Percentiles rank a stretch among this genome's conserved stretches.
phyloP scores from a whole-genome alignment of 495 filamentous ascomycete species.

The Xylaria grammica region DNA sequence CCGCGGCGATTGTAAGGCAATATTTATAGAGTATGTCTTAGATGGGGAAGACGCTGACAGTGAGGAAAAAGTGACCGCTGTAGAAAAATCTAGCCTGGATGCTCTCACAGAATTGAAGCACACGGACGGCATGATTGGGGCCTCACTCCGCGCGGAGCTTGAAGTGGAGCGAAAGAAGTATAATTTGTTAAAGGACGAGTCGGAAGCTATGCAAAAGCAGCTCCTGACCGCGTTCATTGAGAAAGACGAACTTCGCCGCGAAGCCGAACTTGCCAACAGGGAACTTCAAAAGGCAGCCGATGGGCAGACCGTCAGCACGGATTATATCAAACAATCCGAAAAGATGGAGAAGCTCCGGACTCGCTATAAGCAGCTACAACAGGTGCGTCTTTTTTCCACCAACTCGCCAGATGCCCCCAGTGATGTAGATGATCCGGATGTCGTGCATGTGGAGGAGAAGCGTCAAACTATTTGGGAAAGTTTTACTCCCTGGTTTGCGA shows the following conservation, averaged over 20 bases:
- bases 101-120: slow-evolving; percentile 58
- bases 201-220: slow-evolving; percentile 56
- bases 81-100: slow-evolving; percentile 52
- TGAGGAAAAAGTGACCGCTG: slow-evolving; percentile 45
- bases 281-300: slow-evolving; percentile 39
- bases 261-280: slow-evolving; percentile 52
- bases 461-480: slow-evolving; percentile 31
- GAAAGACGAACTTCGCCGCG: slow-evolving; percentile 59
- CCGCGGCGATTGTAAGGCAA: slow-evolving; percentile 40
- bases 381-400: slow-evolving; percentile 44
- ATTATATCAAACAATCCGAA: slow-evolving; percentile 44
- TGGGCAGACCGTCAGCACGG: slow-evolving; percentile 37
- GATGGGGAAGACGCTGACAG: slow-evolving; percentile 27
- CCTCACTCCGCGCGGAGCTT: slow-evolving; percentile 58
- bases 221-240: slow-evolving; percentile 56
- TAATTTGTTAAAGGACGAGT: slow-evolving; percentile 46
- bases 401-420: slow-evolving; percentile 2
- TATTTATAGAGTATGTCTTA: slow-evolving; percentile 28
- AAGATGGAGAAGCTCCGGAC: slow-evolving; percentile 56
- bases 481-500: slow-evolving; percentile 24
- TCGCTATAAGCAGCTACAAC: slow-evolving; percentile 52
- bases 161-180: slow-evolving; percentile 50
- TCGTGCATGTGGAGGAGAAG: slow-evolving; percentile 26
- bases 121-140: slow-evolving; percentile 56
- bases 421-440: slow-evolving; percentile 25